These are phyloP conservation scores for Fusarium bulbicola DNA, from an alignment of 2,329 filamentous ascomycete genomes.

Conservation along the genomic window DNA sequence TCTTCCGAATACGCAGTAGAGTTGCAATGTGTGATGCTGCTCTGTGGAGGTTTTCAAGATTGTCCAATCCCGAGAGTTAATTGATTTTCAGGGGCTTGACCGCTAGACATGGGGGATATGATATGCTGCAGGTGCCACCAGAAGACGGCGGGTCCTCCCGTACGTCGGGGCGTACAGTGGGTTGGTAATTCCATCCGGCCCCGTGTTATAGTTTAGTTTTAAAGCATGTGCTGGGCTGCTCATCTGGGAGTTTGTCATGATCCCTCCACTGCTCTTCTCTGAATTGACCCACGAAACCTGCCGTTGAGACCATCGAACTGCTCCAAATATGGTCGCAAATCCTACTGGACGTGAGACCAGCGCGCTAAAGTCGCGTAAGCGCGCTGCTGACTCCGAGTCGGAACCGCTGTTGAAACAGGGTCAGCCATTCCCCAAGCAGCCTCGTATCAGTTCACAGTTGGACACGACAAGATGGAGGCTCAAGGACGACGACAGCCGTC, in stretches of 20 bases:
- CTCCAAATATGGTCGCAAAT: slow-evolving; percentile 40
- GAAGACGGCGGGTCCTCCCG: slow-evolving; percentile 13
- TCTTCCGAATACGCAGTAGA: slow-evolving; percentile 16
- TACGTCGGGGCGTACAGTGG: neutral
- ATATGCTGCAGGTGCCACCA: slow-evolving; percentile 21
- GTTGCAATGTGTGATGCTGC: neutral
- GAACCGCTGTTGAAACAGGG: slow-evolving; percentile 42
- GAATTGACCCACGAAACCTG: slow-evolving; percentile 6
- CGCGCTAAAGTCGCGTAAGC: slow-evolving; percentile 53
- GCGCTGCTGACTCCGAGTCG: slow-evolving; percentile 50
- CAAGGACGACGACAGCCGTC: slow-evolving; percentile 81
- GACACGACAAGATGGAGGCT: slow-evolving; percentile 87
- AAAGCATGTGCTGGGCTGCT: slow-evolving; percentile 35
- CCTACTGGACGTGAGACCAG: slow-evolving; percentile 45
- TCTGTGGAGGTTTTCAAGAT: slow-evolving; percentile 1
- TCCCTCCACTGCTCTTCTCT: slow-evolving; percentile 21
- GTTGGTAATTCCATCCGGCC: slow-evolving; percentile 7
- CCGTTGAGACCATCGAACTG: neutral
- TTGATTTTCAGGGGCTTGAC: slow-evolving; percentile 31
- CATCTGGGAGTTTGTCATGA: neutral
- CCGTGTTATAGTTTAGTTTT: slow-evolving; percentile 11
- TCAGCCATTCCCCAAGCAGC: slow-evolving; percentile 53
- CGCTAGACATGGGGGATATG: slow-evolving; percentile 27
- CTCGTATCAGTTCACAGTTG: slow-evolving; percentile 67
- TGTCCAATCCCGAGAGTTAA: slow-evolving; percentile 7